These are phyloP conservation scores for Diversispora eburnea DNA, from an alignment of 192 early-diverging fungal genomes.

Conservation along the genomic window DNA sequence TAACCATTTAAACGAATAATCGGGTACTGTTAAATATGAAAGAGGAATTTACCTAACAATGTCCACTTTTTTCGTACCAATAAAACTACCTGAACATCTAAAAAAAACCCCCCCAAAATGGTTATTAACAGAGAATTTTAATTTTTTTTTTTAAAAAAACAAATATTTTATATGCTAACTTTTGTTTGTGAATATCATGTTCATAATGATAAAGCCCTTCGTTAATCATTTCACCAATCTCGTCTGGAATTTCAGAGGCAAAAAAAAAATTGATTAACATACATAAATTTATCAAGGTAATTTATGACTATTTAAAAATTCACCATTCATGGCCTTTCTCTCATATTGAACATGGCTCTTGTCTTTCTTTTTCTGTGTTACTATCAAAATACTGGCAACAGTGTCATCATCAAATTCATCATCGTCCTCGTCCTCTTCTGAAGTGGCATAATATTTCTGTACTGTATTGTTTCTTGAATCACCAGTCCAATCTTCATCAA, in stretches of 20 bases:
- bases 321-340: slow-evolving; percentile 65
- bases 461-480: slow-evolving; percentile 42
- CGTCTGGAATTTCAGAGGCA: slow-evolving; percentile 32
- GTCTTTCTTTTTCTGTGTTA: slow-evolving; percentile 78
- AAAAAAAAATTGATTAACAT: neutral
- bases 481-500: slow-evolving; percentile 76
- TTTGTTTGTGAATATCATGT: slow-evolving; percentile 52
- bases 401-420: slow-evolving; percentile 90
- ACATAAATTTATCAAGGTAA: too few relatives aligned
- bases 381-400: slow-evolving; percentile 84
- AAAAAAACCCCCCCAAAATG: neutral
- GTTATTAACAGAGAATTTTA: neutral
- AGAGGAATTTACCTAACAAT: neutral
- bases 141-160: too few relatives aligned
- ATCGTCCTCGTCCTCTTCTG: slow-evolving; percentile 69
- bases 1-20: neutral
- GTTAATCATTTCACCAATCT: slow-evolving; percentile 89
- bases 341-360: slow-evolving; percentile 73
- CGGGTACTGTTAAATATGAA: neutral
- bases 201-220: slow-evolving; percentile 95
- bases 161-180: neutral
- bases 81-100: neutral
- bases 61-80: neutral
- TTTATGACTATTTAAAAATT: too few relatives aligned
- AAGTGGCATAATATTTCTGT: slow-evolving; percentile 54